These are phyloP conservation scores for Cytospora chrysosperma DNA, from an alignment of 2,329 filamentous ascomycete genomes.

Conservation along the genomic window DNA sequence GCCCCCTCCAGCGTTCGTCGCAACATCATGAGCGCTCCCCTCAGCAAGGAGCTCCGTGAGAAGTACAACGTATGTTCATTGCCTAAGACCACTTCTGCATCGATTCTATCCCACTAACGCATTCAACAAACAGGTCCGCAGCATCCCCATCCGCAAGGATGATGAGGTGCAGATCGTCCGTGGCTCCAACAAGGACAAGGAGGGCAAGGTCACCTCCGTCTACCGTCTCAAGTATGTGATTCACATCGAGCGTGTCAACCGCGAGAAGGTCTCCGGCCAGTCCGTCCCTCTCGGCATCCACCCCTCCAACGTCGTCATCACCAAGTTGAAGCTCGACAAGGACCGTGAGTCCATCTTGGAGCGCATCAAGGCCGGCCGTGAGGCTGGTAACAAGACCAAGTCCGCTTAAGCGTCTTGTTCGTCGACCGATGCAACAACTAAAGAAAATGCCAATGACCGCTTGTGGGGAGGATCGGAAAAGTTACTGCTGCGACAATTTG, in stretches of 20 bases:
- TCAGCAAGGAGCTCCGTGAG: conserved; percentile 96
- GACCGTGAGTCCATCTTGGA: conserved; percentile 86
- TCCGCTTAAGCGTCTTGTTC: conserved; percentile 45
- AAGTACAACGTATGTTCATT: conserved; percentile 85
- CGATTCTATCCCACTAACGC: not conserved
- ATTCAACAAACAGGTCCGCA: conserved; percentile 69
- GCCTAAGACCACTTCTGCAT: not conserved
- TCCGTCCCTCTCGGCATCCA: conserved; percentile 91
- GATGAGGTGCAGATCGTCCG: conserved; percentile 93
- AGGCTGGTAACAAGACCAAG: conserved; percentile 72
- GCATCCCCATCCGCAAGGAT: conserved; percentile 96
- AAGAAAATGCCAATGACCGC: conserved; percentile 18
- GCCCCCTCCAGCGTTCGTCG: conserved; percentile 93
- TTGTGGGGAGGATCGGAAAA: conserved; percentile 25
- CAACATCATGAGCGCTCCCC: conserved; percentile 93
- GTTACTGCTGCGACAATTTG: conserved; percentile 24
- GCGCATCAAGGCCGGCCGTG: conserved; percentile 78
- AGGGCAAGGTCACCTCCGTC: conserved; percentile 97
- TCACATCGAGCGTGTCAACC: conserved; percentile 93
- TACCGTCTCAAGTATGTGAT: conserved; percentile 98
- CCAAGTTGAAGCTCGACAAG: conserved; percentile 98
- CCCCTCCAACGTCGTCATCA: conserved; percentile 96
- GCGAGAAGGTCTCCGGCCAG: conserved; percentile 97
- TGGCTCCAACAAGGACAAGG: conserved; percentile 92
- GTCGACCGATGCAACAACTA: not conserved